phyloP scores from a whole-genome alignment of 2,329 filamentous ascomycete species.

The Pseudocercospora fuligena region DNA sequence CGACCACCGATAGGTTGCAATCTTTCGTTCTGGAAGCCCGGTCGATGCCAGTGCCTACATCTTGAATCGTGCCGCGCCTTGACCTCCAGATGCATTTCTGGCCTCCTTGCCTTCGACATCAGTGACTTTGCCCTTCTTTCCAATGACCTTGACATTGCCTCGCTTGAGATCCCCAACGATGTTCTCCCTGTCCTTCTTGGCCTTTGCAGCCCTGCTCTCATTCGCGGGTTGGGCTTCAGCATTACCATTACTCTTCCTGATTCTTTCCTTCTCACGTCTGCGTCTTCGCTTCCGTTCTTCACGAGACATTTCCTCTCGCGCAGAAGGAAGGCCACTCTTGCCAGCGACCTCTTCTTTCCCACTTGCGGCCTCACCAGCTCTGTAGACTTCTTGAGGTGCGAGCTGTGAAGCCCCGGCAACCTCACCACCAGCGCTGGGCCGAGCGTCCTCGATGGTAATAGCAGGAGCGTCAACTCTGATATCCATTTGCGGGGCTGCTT shows the following conservation, averaged over 20 bases:
- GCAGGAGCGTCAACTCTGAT: slow-evolving; percentile 91
- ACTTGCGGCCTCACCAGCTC: slow-evolving; percentile 66
- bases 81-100: slow-evolving; percentile 31
- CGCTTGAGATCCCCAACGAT: slow-evolving; percentile 74
- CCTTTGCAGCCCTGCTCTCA: slow-evolving; percentile 56
- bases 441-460: slow-evolving; percentile 91
- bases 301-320: slow-evolving; percentile 82
- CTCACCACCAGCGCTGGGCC: slow-evolving; percentile 79
- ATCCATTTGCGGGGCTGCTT: slow-evolving; percentile 77
- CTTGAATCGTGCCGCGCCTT: slow-evolving; percentile 39
- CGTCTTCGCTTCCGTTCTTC: slow-evolving; percentile 78
- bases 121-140: slow-evolving; percentile 82
- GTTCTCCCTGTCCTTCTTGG: slow-evolving; percentile 61
- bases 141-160: slow-evolving; percentile 90
- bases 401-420: slow-evolving; percentile 73
- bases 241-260: slow-evolving; percentile 68
- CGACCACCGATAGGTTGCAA: no score
- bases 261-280: slow-evolving; percentile 79
- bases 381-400: slow-evolving; percentile 93
- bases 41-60: slow-evolving; percentile 36
- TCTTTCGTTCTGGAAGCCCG: no score
- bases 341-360: slow-evolving; percentile 70
- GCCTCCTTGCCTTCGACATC: slow-evolving; percentile 83
- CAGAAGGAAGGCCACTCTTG: slow-evolving; percentile 77
- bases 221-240: slow-evolving; percentile 45